Base-by-base conservation (phyloP, 2,329 filamentous ascomycete genomes). In the Penicillium verrucosum region DNA sequence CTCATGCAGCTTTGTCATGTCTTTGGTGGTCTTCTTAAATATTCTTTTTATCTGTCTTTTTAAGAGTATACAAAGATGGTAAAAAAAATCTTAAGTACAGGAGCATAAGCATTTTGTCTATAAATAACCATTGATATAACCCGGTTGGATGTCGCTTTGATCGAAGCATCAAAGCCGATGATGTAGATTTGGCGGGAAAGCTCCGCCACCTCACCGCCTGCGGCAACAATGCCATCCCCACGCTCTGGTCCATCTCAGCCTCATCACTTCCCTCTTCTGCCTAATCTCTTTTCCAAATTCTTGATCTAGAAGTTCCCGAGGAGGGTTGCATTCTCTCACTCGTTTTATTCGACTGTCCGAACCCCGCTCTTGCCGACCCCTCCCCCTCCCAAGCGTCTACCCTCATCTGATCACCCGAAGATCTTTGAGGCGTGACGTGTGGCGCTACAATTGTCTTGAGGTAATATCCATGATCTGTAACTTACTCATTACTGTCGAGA, bases 181-280 rank as follows among this genome's bases (percentile, higher is more conserved):
- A 59, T 56, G 57, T 59, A 42, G 50, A 40, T 45, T 50, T 50
- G 45, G 41, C 41, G 50, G 51, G 51, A 40, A 44, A 52, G 53
- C 59, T 53, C 57, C 59, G 48, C 44, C 55, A 47, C 23, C 51
- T 64, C 52, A 68, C 66, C 66, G 66, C 66, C 63, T 65, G 46
- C 65, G 55, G 21, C 50, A 64, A 65, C 51, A 49, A 36, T 47
- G 50, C 42, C 49, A 57, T 62, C 55, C 54, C 58, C 58, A 60
- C 66, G 63, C 59, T 60, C 38, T 49, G 51, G 45, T 51, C 53
- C 40, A 57, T 56, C 58, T 65, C 59, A 64, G 63, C 63, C 60
- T 60, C 59, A 61, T 58, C 55, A 52, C 47, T 54, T 50, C 51
- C 52, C 47, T 58, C 57, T 50, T 63, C 62, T 61, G 57, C 60